Evolutionary conservation across 73 alveolate species (phyloP).

Genomic region (Paramecium sexaurelia): DNA sequence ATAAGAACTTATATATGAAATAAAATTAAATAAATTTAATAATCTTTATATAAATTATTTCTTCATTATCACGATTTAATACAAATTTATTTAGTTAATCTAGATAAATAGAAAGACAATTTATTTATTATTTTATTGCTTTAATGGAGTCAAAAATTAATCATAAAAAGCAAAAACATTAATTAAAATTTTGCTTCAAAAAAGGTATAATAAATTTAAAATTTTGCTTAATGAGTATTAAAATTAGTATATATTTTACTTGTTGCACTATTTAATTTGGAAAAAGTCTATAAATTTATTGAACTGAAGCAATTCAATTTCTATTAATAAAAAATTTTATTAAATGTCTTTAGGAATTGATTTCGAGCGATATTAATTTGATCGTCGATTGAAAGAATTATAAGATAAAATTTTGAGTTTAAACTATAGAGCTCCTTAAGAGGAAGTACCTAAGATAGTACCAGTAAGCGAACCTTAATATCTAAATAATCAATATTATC

Average conservation of each 20-base stretch:
- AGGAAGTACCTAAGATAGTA: background rate
- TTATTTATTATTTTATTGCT: no score
- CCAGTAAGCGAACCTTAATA: background rate
- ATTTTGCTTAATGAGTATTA: no score
- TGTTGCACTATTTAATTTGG: background rate
- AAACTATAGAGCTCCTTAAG: background rate
- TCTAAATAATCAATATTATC: background rate
- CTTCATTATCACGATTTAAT: no score
- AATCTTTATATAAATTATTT: no score
- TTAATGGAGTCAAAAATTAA: no score
- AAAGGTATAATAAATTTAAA: no score
- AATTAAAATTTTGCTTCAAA: no score
- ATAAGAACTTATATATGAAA: no score
- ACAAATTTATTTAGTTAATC: no score
- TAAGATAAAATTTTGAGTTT: background rate
- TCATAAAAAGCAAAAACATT: no score
- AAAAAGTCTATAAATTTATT: background rate
- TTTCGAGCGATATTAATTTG: conserved; percentile 31
- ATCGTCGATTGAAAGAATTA: background rate
- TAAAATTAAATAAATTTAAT: no score
- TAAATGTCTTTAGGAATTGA: conserved; percentile 32
- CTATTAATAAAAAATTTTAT: background rate
- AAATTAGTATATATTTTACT: background rate
- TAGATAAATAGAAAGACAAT: no score
- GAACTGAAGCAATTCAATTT: background rate